Evolutionary conservation across 306 rosid species (phyloP), one percentile per base, ranked within the genome.

Genomic region (Prunus mongolica): DNA sequence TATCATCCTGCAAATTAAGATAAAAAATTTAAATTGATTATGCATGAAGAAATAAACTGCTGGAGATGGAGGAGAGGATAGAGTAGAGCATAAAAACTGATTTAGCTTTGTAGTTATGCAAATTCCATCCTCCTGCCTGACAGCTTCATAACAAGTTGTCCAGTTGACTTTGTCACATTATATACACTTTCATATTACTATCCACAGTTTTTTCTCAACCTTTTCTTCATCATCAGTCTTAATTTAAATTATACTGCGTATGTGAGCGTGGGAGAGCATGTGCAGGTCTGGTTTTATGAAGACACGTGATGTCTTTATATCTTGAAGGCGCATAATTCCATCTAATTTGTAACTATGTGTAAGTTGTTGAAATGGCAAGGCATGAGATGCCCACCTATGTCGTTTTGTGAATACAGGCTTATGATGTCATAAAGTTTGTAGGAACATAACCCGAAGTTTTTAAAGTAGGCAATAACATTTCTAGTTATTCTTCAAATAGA

Each of bases 1-100:
- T 80, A 20, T 86, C 81, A 80, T 76, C 81, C 97, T 91, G 89
- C 77, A 74, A 45, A 62, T 55, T 61, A 69, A 65, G 63, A 71
- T 24, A 50, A 32, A 19, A 55, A 51, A 30, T 25, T 75, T 28
- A 69, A 69, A 20, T 55, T 9, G 8, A 75, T 71, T 73, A n/a
- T 64, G 27, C 20, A 67, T 2, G 41, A 67, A 3, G 38, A 65
- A 65, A 32, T 0, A n/a, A 56, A 56, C 25, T 28, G 5, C 34
- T 50, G 6, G 51, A 67, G 44, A 25, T 12, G 20, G 65, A 32
- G 25, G 34, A 60, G 3, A 25, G 34, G 18, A 52, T 13, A 13
- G 5, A 49, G 4, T 20, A 56, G 28, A 56, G 62, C 62, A 56
- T 5, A 56, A 56, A 1, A n/a, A n/a, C 10, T 20, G 4, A 3